Percentiles rank a stretch among this genome's conserved stretches.
These are phyloP conservation scores for Mycena polygramma DNA, from an alignment of 768 basidiomycete species.

Conservation along the genomic window DNA sequence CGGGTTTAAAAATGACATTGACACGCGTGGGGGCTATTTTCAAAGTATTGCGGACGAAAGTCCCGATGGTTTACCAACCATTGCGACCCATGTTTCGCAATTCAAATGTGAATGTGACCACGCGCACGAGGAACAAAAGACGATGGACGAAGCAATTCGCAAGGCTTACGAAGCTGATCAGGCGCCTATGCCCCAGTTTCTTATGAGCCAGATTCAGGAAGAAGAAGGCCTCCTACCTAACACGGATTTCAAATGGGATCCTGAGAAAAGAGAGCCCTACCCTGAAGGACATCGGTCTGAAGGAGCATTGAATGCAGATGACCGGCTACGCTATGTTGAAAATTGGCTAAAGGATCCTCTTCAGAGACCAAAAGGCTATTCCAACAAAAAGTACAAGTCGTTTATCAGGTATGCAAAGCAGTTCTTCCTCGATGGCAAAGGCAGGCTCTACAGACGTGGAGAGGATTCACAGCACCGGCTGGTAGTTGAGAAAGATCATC, in stretches of 20 bases:
- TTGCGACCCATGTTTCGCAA: neutral
- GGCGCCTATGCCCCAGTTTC: neutral
- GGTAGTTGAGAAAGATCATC: conserved; percentile 19
- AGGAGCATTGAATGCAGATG: neutral
- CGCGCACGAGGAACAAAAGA: too few relatives aligned
- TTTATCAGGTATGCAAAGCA: neutral
- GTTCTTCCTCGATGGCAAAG: neutral
- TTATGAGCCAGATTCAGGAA: neutral
- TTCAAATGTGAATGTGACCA: too few relatives aligned
- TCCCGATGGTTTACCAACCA: too few relatives aligned
- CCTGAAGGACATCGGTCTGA: neutral
- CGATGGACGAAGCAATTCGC: too few relatives aligned
- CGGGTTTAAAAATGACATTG: neutral
- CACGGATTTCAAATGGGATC: neutral
- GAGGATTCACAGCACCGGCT: conserved; percentile 1
- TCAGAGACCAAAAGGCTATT: neutral
- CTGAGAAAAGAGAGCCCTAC: neutral
- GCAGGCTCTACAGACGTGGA: neutral
- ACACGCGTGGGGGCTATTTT: neutral
- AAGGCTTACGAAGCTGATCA: neutral
- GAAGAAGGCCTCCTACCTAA: neutral
- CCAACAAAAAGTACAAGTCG: neutral
- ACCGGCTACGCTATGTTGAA: neutral
- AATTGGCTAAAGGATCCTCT: neutral
- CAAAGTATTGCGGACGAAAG: neutral